phyloP scores from a whole-genome alignment of 352 stramenopile species.

The Pythium dissimile region DNA sequence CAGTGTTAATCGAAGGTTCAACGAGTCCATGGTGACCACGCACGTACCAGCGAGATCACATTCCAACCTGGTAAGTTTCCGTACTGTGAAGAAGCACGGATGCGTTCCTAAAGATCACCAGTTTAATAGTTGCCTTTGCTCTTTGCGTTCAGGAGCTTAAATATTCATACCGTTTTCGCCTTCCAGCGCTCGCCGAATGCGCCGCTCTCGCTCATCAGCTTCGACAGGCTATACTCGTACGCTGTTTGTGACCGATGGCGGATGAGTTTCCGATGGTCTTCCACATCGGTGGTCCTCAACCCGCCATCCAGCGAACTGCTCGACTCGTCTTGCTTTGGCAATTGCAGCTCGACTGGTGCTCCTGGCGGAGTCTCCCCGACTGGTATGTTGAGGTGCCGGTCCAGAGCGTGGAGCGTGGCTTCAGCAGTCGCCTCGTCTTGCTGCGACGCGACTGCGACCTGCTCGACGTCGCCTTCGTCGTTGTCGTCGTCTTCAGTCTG shows the following conservation, averaged over 20 bases:
- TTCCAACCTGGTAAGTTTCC: conserved; percentile 89
- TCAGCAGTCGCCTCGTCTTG: conserved; percentile 9
- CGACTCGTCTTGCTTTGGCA: background rate
- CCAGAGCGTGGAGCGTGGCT: conserved; percentile 14
- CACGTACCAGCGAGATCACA: conserved; percentile 89
- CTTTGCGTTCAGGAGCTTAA: background rate
- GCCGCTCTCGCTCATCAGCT: conserved; percentile 48
- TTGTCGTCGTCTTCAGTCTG: conserved; percentile 35
- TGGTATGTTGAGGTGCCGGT: conserved; percentile 18
- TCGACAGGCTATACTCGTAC: conserved; percentile 67
- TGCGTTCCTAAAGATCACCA: conserved; percentile 76
- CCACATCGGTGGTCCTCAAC: background rate
- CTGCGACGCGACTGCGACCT: conserved; percentile 15
- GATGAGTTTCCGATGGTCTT: conserved; percentile 38
- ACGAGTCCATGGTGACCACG: background rate
- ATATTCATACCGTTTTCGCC: conserved; percentile 83
- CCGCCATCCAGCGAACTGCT: background rate
- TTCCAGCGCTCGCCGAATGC: conserved; percentile 93
- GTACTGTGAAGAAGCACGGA: conserved; percentile 84
- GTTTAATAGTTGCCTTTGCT: too few relatives aligned
- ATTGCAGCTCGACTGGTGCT: background rate
- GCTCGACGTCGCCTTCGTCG: conserved; percentile 22
- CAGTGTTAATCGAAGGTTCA: background rate
- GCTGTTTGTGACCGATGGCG: conserved; percentile 52
- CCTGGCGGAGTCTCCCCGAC: background rate